Conservation (phyloP, 371 early-diverging fungal genomes). For the Mucor racemosus region DNA sequence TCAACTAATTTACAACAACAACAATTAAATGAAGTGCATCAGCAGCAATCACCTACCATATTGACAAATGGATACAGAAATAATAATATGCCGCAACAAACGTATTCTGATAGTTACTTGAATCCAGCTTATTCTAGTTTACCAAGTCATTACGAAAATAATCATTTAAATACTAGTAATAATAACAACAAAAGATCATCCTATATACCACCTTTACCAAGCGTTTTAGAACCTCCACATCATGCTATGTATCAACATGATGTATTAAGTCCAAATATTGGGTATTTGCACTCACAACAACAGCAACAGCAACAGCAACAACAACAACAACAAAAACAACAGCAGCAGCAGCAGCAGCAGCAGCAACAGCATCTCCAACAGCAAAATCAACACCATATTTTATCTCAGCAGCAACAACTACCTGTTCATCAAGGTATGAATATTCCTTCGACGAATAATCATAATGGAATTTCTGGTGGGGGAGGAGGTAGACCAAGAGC, state of each 20-base stretch:
- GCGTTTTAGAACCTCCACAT: conserved; percentile 40
- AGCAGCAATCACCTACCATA: conserved; percentile 6
- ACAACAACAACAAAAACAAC: background rate
- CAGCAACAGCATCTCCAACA: background rate
- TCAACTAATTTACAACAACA: conserved; percentile 1
- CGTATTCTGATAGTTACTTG: conserved; percentile 23
- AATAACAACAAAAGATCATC: conserved; percentile 21
- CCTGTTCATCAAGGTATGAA: conserved; percentile 1
- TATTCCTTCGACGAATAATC: conserved; percentile 9
- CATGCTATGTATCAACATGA: conserved; percentile 11
- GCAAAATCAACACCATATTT: background rate
- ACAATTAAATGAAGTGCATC: conserved; percentile 1
- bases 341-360: conserved; percentile 8
- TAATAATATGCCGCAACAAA: conserved; percentile 17
- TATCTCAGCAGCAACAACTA: conserved; percentile 1
- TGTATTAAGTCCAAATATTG: background rate
- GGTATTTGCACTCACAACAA: background rate
- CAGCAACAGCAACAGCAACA: conserved; percentile 4
- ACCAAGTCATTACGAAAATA: conserved; percentile 34
- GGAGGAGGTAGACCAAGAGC: conserved; percentile 41
- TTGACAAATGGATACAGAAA: background rate
- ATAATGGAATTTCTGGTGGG: background rate
- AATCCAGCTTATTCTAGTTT: conserved; percentile 40
- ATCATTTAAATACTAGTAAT: background rate
- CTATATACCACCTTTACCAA: conserved; percentile 36